Base-by-base conservation (phyloP, 2,329 filamentous ascomycete genomes). In the Rutstroemia sp. region DNA sequence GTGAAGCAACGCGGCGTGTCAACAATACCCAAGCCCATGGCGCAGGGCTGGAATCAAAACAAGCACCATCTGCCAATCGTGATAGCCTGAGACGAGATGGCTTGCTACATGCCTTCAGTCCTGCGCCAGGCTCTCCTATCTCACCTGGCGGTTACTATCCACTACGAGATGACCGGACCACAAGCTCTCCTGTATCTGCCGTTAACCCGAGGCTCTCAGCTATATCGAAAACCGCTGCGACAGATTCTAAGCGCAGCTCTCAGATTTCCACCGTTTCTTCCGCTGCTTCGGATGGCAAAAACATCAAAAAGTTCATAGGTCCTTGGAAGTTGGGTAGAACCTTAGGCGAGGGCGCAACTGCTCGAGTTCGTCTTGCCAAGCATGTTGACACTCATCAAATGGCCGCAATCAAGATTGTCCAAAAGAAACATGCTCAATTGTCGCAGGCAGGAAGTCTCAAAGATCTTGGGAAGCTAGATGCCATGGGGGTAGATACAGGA, bases 371-470 rank as follows among this genome's bases (percentile, higher is more conserved):
- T 54, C 76, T 94, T 38, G 95, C 92, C 21, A 84, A 89, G 60
- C 92, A 99, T 73, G 80, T 78, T 23, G 73, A 83, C 21, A 94
- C 90, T 4, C 83, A 88, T 9, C 87, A 96, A 66, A 79, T 86
- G 50, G 94, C 91, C 4, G 94, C 94, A 2, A 88, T 96, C 68
- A 99, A 99, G 76, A 97, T 99, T 66, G 89, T 99, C 27, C 89
- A 89, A 57, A 92, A 95, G 71, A 82, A 81, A 57, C 87, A 83
- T 52, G 89, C 88, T 12, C 85, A 88, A 58, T 81, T 92, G 66
- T 86, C 89, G 1, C 88, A 94, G 61, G 90, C 91, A 51, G 86
- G 90, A 63, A 96, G 92, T 70, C 79, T 96, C 69, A 87, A 87
- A 14, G 87, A 88, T 49, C 81, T 96, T 61, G 90, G 92, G 67